Base-by-base conservation (phyloP, 1,284 basidiomycete species). In the Ceratobasidium sp. region DNA sequence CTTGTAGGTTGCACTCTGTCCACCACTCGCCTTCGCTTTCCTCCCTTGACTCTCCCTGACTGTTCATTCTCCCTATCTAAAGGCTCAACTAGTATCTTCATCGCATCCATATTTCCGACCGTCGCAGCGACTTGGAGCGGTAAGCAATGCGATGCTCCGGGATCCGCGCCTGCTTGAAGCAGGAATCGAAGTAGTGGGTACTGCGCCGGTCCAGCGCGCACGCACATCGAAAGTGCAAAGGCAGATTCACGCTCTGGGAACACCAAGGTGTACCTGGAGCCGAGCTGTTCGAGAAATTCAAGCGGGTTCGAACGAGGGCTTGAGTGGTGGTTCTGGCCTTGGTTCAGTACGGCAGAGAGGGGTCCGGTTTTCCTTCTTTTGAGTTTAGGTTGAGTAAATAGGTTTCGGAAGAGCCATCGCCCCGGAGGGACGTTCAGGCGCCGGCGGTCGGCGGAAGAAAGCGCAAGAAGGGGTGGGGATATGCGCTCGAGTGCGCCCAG, bases 41-140 rank as follows among this genome's bases (percentile, higher is more conserved):
- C 84, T 44, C 50, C 65, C 69, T 48, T 61, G n/a, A 33, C 33
- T n/a, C 33, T 68, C 13, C 38, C 69, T 20, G 28, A 50, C 38
- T 28, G 40, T 20, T 79, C 78, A 13, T 66, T 46, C 46, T 66
- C 64, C 5, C 15, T 28, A 26, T 84, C 85, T 42, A 82, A 84
- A 67, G 89, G 86, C 83, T 97, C 95, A 67, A 97, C 87, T 26
- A 97, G 87, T 84, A 93, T 84, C 82, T 89, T 91, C 44, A 97
- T 91, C 73, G 96, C 86, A 0, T 81, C 80, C 13, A 96, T 84
- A 80, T 95, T 90, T 79, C 33, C 89, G 79, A 89, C 88, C 71
- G 89, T 87, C 69, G 96, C 93, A 2, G 96, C 96, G 4, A 94
- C 88, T 56, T 88, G 85, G n/a, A 96, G 87, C 0, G 94, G 88